A percentile compares a stretch with the other conserved stretches of the same genome.
Conservation (phyloP, 345 rosid species). For the Angophora floribunda region DNA sequence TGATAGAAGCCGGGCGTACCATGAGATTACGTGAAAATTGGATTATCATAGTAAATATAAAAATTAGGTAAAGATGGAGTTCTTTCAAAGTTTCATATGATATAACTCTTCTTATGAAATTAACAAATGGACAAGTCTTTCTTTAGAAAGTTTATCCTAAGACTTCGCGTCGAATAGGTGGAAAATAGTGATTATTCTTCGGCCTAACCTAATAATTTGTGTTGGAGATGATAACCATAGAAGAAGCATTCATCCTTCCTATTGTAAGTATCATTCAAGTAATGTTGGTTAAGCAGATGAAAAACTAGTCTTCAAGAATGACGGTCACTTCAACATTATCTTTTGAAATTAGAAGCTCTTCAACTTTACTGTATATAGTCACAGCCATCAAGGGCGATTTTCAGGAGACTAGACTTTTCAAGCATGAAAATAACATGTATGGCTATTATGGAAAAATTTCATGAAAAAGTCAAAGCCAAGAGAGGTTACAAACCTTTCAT, state of each 20-base stretch:
- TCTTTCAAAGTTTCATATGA: not conserved
- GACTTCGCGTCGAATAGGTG: not conserved
- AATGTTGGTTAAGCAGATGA: not conserved
- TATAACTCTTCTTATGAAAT: not conserved
- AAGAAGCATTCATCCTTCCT: not conserved
- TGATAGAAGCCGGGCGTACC: not conserved
- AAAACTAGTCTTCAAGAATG: not conserved
- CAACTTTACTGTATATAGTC: not conserved
- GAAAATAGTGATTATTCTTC: not conserved
- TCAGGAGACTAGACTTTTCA: not conserved
- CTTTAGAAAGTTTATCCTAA: not conserved
- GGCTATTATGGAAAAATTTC: too few relatives aligned
- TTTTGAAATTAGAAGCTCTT: not conserved
- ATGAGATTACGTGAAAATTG: not conserved
- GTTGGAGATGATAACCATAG: not conserved
- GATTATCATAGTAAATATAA: too few relatives aligned
- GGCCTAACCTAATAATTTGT: not conserved
- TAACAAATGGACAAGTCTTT: not conserved
- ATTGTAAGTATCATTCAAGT: not conserved
- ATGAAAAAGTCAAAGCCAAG: too few relatives aligned
- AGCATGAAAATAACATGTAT: too few relatives aligned
- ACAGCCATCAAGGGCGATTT: not conserved
- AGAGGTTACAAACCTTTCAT: too few relatives aligned
- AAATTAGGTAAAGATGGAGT: not conserved
- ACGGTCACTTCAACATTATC: not conserved